phyloP scores from a whole-genome alignment of 805 yeast species.

The Tetrapisispora iriomotensis region DNA sequence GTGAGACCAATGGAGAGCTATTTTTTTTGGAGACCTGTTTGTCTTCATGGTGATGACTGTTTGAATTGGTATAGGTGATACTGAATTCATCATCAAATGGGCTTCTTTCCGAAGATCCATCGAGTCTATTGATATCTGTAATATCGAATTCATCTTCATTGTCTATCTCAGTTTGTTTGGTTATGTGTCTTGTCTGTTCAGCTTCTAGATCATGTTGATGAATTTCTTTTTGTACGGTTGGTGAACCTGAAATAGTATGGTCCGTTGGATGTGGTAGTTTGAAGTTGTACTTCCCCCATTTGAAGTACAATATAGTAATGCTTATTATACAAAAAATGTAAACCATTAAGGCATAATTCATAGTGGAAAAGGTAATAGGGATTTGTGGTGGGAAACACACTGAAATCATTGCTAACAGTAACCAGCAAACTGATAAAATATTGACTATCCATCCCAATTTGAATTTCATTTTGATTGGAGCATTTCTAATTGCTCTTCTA shows the following conservation, averaged over 20 bases:
- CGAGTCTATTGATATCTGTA: too few species aligned
- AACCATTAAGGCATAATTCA: slow-evolving; percentile 54
- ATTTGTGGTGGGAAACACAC: slow-evolving; percentile 66
- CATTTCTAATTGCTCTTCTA: slow-evolving; percentile 53
- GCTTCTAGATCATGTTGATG: background rate
- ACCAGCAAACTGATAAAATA: slow-evolving; percentile 49
- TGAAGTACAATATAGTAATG: slow-evolving; percentile 41
- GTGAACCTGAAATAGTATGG: background rate
- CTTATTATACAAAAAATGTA: slow-evolving; percentile 38
- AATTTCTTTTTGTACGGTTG: background rate
- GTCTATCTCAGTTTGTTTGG: background rate
- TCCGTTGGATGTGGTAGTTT: slow-evolving; percentile 46
- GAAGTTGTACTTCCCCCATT: slow-evolving; percentile 56
- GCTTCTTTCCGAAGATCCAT: background rate
- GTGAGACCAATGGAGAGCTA: background rate
- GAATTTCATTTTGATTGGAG: slow-evolving; percentile 52
- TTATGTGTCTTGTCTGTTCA: background rate
- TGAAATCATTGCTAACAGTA: slow-evolving; percentile 45
- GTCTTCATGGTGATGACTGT: background rate
- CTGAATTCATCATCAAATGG: slow-evolving; percentile 2
- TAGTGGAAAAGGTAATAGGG: slow-evolving; percentile 35
- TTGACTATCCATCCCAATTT: slow-evolving; percentile 58
- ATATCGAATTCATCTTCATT: background rate
- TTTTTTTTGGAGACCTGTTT: background rate
- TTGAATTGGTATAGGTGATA: background rate